Conservation (phyloP, 345 rosid species). For the Lepidium aucheri region DNA sequence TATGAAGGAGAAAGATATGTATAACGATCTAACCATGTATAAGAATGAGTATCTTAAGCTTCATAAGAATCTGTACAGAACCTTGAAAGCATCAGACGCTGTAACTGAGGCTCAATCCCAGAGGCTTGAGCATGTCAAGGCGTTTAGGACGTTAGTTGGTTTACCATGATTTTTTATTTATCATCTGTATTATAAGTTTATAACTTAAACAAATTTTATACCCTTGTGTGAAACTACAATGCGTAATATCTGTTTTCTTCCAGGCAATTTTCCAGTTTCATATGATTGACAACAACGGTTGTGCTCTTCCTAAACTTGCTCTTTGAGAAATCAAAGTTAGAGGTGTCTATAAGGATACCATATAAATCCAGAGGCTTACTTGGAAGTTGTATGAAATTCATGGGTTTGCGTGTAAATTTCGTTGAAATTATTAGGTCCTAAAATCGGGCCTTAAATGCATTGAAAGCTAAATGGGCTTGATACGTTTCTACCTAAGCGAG, state of each 20-base stretch:
- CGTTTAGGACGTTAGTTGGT: constrained; percentile 59
- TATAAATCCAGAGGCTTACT: neutral
- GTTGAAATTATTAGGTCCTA: neutral
- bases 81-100: constrained; percentile 43
- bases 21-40: constrained; percentile 48
- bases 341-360: neutral
- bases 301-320: constrained; percentile 12
- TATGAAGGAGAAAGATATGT: constrained; percentile 45
- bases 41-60: constrained; percentile 60
- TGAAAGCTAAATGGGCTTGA: constrained; percentile 13
- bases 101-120: constrained; percentile 55
- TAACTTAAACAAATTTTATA: neutral
- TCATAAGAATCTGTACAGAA: constrained; percentile 65
- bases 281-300: neutral
- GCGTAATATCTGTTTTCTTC: neutral
- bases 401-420: neutral
- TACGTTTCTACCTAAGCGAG: neutral
- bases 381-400: neutral
- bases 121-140: constrained; percentile 53
- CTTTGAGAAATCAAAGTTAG: neutral
- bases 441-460: neutral
- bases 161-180: constrained; percentile 6
- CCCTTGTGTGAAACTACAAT: neutral
- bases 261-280: neutral
- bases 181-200: neutral